Percentiles rank a stretch among this genome's conserved stretches.
phyloP scores from a whole-genome alignment of 1,284 basidiomycete species.

The Ganoderma lingzhi region DNA sequence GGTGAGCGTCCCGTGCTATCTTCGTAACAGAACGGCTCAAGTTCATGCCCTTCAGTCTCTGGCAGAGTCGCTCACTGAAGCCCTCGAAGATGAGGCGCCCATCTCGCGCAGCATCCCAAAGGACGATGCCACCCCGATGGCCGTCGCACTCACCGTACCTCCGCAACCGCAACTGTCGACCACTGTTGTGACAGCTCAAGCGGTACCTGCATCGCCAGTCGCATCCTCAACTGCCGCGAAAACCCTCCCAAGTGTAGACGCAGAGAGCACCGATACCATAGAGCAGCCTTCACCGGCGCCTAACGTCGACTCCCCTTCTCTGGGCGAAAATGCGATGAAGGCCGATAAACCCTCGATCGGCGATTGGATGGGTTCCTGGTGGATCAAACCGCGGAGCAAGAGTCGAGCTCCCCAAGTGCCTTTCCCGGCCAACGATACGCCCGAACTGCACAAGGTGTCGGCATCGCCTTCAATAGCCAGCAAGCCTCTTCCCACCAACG shows the following conservation, averaged over 20 bases:
- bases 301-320: background rate
- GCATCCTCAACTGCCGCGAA: conserved; percentile 4
- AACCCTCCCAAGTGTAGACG: background rate
- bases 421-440: conserved; percentile 17
- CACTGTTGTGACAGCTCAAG: conserved; percentile 19
- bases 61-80: conserved; percentile 73
- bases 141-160: conserved; percentile 18
- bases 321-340: conserved; percentile 22
- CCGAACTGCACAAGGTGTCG: conserved; percentile 31
- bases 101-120: conserved; percentile 45
- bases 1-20: conserved; percentile 47
- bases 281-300: background rate
- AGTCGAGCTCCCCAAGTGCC: conserved; percentile 32
- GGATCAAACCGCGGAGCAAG: conserved; percentile 54
- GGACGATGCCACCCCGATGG: conserved; percentile 39
- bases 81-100: conserved; percentile 67
- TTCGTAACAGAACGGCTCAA: background rate
- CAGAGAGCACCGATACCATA: background rate
- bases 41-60: conserved; percentile 58
- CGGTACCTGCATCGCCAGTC: conserved; percentile 16
- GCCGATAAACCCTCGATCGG: conserved; percentile 40
- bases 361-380: conserved; percentile 76
- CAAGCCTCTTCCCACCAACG: conserved; percentile 20
- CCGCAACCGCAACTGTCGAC: conserved; percentile 20
- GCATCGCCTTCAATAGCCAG: conserved; percentile 13